These are phyloP conservation scores for Fragilariopsis cylindrus DNA, from an alignment of 108 stramenopile species.

Conservation along the genomic window DNA sequence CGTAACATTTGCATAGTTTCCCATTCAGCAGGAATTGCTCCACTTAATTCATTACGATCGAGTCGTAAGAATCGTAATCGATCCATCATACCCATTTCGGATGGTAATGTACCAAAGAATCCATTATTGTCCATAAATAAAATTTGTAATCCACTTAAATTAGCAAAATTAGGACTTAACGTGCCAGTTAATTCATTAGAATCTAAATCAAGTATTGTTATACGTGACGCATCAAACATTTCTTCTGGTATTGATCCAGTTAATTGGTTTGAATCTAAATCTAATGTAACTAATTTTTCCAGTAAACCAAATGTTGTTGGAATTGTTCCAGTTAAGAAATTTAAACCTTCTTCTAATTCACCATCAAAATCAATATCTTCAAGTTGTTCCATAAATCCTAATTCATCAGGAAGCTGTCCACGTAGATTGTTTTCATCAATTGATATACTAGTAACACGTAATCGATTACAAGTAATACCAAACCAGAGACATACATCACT, in stretches of 20 bases:
- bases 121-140: conserved; percentile 36
- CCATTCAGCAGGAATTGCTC: conserved; percentile 36
- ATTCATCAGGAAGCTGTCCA: conserved; percentile 26
- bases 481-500: conserved; percentile 55
- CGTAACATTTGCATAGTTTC: conserved; percentile 10
- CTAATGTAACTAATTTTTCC: conserved; percentile 24
- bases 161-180: conserved; percentile 48
- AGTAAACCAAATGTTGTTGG: conserved; percentile 31
- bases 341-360: conserved; percentile 17
- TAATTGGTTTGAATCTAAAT: conserved; percentile 41
- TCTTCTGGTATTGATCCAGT: conserved; percentile 37
- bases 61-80: conserved; percentile 26
- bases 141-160: conserved; percentile 30
- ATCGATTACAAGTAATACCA: conserved; percentile 37
- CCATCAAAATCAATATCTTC: conserved; percentile 38
- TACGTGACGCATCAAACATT: conserved; percentile 34
- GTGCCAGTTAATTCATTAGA: conserved; percentile 64
- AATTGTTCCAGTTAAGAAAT: conserved; percentile 33
- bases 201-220: conserved; percentile 58
- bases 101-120: conserved; percentile 36
- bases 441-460: conserved; percentile 33
- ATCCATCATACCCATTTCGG: conserved; percentile 32
- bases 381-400: conserved; percentile 22
- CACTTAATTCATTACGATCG: conserved; percentile 37
- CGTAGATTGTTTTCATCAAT: conserved; percentile 45